Evolutionary conservation across 805 yeast genomes (phyloP).

Genomic region (Candida tibetensis): DNA sequence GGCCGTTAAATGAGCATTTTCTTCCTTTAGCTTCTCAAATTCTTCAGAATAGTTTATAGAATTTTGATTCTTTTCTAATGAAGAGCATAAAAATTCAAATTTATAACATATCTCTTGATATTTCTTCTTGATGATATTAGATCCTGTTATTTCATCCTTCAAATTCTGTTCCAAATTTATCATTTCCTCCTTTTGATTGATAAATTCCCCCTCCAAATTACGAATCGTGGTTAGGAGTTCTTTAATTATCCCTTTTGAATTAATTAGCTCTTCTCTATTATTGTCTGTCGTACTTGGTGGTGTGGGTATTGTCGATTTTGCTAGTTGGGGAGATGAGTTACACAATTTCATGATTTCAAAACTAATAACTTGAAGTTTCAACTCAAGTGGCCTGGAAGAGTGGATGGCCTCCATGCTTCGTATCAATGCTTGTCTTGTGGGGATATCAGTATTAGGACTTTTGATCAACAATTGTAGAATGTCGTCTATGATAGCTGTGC

Average conservation of each 20-base stretch:
- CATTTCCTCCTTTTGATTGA: constrained; percentile 18
- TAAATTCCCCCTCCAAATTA: constrained; percentile 20
- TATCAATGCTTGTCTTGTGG: constrained; percentile 16
- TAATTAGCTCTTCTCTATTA: constrained; percentile 4
- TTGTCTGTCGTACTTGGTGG: constrained; percentile 12
- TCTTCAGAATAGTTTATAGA: constrained; percentile 7
- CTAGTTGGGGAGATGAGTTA: neutral
- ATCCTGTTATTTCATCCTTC: constrained; percentile 20
- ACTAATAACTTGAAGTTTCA: constrained; percentile 22
- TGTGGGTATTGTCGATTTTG: constrained; percentile 8
- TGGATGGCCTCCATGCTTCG: constrained; percentile 14
- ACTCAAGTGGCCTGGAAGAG: constrained; percentile 17
- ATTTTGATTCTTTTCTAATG: constrained; percentile 3
- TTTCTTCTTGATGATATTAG: constrained; percentile 19
- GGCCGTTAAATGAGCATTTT: constrained; percentile 18
- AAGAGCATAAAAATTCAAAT: constrained; percentile 12
- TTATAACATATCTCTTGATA: constrained; percentile 18
- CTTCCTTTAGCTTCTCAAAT: constrained; percentile 10
- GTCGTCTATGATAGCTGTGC: constrained; percentile 17
- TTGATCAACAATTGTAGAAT: constrained; percentile 18
- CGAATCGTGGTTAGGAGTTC: constrained; percentile 19
- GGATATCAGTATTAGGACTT: constrained; percentile 15
- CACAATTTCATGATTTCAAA: constrained; percentile 16
- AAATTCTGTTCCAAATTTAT: constrained; percentile 21
- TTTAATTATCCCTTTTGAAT: constrained; percentile 17